These are phyloP conservation scores for Yarrowia sp. DNA, from an alignment of 805 yeast genomes.

Conservation along the genomic window DNA sequence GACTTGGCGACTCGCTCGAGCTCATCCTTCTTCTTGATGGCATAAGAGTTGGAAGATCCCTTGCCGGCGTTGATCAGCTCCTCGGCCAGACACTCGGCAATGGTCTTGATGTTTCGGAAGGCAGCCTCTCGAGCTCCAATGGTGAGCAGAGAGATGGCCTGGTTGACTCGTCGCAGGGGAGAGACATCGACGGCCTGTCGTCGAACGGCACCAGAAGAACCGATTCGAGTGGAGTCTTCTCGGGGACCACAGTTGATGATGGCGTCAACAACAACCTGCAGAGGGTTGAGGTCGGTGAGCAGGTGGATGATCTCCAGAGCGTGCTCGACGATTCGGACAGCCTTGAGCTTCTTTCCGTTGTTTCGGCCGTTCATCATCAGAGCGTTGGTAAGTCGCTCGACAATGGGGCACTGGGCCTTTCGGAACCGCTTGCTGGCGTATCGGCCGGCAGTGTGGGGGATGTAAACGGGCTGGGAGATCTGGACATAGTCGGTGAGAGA, in stretches of 20 bases:
- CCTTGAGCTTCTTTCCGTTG: conserved; percentile 99
- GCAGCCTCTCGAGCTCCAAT: conserved; percentile 99
- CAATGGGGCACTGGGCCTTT: conserved; percentile 99
- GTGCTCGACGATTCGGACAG: conserved; percentile 99
- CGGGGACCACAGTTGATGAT: conserved; percentile 99
- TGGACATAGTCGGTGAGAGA: conserved; percentile 98
- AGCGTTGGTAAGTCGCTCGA: conserved; percentile 99
- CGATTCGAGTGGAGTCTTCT: conserved; percentile 99
- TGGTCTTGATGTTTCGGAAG: conserved; percentile 99
- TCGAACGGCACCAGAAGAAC: conserved; percentile 99
- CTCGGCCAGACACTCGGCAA: conserved; percentile 99
- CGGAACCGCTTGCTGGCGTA: conserved; percentile 99
- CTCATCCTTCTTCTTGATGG: conserved; percentile 99
- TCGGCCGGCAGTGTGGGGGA: conserved; percentile 99
- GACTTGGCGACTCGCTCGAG: conserved; percentile 99
- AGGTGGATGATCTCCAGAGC: conserved; percentile 96
- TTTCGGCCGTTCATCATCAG: conserved; percentile 99
- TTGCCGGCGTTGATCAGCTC: conserved; percentile 99
- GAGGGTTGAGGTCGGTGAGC: conserved; percentile 98
- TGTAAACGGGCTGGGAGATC: conserved; percentile 95
- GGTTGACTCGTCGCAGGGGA: conserved; percentile 99
- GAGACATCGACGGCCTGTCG: conserved; percentile 99
- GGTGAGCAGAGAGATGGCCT: conserved; percentile 96
- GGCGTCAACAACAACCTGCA: conserved; percentile 99
- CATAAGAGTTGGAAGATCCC: conserved; percentile 99